Conservation (phyloP, 345 rosid genomes). For the Physaria fendleri region DNA sequence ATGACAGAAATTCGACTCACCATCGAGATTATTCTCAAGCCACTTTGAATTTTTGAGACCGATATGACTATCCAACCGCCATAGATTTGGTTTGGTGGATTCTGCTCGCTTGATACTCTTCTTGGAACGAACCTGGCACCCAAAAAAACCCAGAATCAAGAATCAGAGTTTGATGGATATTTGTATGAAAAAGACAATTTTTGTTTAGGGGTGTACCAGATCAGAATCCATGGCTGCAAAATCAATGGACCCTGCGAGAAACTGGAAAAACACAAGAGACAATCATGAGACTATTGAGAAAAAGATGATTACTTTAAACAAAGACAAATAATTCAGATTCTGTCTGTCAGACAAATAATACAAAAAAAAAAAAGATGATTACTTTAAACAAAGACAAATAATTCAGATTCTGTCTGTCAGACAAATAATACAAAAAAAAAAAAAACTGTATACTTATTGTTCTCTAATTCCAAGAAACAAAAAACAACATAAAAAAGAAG, state of each 20-base stretch:
- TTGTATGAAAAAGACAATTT: conserved; percentile 5
- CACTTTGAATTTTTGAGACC: conserved; percentile 36
- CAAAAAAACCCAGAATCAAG: conserved; percentile 18
- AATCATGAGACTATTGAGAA: conserved; percentile 16
- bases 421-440: conserved; percentile 8
- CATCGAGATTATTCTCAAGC: conserved; percentile 47
- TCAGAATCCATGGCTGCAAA: conserved; percentile 29
- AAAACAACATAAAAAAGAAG: neutral
- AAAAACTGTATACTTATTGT: neutral
- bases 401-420: conserved; percentile 27
- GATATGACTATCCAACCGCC: conserved; percentile 41
- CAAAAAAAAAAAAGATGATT: conserved; percentile 1
- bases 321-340: conserved; percentile 26
- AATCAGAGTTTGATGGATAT: conserved; percentile 8
- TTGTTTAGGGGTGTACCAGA: conserved; percentile 12
- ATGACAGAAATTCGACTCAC: conserved; percentile 22
- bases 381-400: conserved; percentile 15
- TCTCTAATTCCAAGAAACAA: neutral
- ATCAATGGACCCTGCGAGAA: conserved; percentile 19
- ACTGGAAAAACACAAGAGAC: conserved; percentile 31
- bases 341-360: conserved; percentile 20
- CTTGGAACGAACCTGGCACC: conserved; percentile 32
- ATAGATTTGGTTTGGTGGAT: conserved; percentile 47
- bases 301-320: conserved; percentile 2
- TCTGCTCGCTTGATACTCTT: conserved; percentile 44